A percentile compares a stretch with the other conserved stretches of the same genome.
Evolutionary conservation across 192 early-diverging fungal species (phyloP).

Genomic region (Coemansia aciculifera): DNA sequence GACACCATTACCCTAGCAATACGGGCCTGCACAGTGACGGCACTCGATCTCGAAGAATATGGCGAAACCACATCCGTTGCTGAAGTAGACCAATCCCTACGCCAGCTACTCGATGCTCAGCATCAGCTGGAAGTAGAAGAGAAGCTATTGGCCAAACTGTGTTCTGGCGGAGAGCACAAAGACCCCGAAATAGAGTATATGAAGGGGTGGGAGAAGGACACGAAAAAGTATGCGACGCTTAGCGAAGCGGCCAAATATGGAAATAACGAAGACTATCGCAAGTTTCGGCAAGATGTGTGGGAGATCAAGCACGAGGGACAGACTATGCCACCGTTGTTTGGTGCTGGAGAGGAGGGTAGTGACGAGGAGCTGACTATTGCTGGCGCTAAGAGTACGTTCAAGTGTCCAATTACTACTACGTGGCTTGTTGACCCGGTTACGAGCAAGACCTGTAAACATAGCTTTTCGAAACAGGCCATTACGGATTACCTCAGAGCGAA

Average conservation of each 20-base stretch:
- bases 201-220: conserved; percentile 4
- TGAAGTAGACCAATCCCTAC: conserved; percentile 25
- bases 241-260: conserved; percentile 28
- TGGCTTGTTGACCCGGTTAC: conserved; percentile 59
- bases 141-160: conserved; percentile 10
- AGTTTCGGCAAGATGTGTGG: conserved; percentile 47
- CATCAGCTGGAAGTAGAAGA: conserved; percentile 27
- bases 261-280: conserved; percentile 17
- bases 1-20: conserved; percentile 23
- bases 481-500: conserved; percentile 23
- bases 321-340: conserved; percentile 38
- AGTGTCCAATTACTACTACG: conserved; percentile 57
- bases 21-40: conserved; percentile 26
- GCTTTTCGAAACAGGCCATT: conserved; percentile 56
- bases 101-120: conserved; percentile 32
- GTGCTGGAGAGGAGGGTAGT: neutral
- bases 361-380: conserved; percentile 46
- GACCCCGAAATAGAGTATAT: conserved; percentile 16
- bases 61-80: conserved; percentile 13
- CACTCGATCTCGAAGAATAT: conserved; percentile 26
- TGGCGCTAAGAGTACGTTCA: conserved; percentile 33
- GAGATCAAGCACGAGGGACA: conserved; percentile 39
- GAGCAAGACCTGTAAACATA: conserved; percentile 57
- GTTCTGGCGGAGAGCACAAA: conserved; percentile 4
- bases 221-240: conserved; percentile 10